Base-by-base conservation (phyloP, 345 rosid species). In the Eutrema yunnanense region DNA sequence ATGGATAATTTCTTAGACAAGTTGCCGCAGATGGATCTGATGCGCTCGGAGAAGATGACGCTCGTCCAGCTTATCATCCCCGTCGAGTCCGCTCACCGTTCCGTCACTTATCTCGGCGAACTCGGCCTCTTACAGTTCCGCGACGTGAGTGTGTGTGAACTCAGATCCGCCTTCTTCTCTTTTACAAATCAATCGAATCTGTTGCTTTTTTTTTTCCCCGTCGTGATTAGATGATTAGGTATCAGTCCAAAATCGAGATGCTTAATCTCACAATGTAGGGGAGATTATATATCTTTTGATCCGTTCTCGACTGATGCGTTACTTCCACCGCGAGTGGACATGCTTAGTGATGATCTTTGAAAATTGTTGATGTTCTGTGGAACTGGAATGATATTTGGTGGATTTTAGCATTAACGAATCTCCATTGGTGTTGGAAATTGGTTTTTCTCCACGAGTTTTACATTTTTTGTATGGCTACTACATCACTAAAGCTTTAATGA, bases 11-110 rank as follows among this genome's bases (percentile, higher is more conserved):
- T 84, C 82, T 50, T 94, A 9, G 93, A 89, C 16, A 83, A 84
- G 60, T 73, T 94, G 77, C 92, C 96, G 59, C 44, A 91, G 26
- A 94, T 94, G 99, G 97, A 92, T 91, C 96, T 89, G 90, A 88
- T 94, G 97, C 89, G 97, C 34, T 94, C 97, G 22, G 97, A 94
- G 88, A 86, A 88, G 86, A 94, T 94, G 97, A 76, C 89, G 40
- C 85, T 89, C 38, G 96, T 89, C 8, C 98, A 94, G 82, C 92
- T 94, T 72, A 94, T 94, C 84, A 88, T 94, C 66, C 98, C 98
- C 33, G 90, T 78, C 41, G 99, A 94, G 79, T 84, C 96, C 46
- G 88, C 99, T 75, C 96, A 85, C 75, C 96, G 96, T 29, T 91
- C 89, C 67, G 5, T 90, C 76, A 81, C 93, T 72, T 90, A 90